phyloP scores from a whole-genome alignment of 306 rosid genomes.

The Luffa acutangula region DNA sequence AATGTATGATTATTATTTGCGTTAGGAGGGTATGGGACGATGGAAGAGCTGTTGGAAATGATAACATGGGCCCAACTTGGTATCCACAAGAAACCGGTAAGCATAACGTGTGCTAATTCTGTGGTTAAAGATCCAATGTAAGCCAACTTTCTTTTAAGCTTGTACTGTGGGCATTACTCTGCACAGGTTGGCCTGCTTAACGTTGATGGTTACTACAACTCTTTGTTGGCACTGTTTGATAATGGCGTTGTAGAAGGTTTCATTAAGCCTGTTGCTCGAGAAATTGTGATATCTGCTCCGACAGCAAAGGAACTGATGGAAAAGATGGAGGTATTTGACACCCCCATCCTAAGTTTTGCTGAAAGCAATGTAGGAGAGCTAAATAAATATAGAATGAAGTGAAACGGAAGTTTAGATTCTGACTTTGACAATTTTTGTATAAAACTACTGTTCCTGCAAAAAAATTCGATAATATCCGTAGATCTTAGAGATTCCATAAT shows the following conservation, averaged over 20 bases:
- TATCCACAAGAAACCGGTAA: conserved; percentile 83
- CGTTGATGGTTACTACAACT: conserved; percentile 86
- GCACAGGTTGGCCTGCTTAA: conserved; percentile 81
- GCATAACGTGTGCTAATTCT: neutral
- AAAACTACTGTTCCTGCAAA: neutral
- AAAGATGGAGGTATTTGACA: conserved; percentile 64
- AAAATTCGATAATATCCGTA: neutral
- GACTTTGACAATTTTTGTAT: neutral
- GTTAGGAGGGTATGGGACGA: conserved; percentile 93
- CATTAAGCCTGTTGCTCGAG: conserved; percentile 73
- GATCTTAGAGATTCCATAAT: neutral
- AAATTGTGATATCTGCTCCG: conserved; percentile 72
- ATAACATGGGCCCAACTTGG: conserved; percentile 97
- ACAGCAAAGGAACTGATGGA: conserved; percentile 74
- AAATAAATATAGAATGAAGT: neutral
- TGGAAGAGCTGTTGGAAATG: conserved; percentile 94
- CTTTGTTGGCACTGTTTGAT: conserved; percentile 85
- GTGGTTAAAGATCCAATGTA: neutral
- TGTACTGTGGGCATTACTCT: conserved; percentile 2
- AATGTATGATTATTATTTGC: neutral
- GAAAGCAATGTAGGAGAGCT: neutral
- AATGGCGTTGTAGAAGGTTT: conserved; percentile 90
- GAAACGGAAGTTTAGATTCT: neutral
- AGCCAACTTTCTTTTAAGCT: neutral
- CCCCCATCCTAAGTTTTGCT: neutral